These are phyloP conservation scores for Cylindrodendrum hubeiense DNA, from an alignment of 2,329 filamentous ascomycete species.

Conservation along the genomic window DNA sequence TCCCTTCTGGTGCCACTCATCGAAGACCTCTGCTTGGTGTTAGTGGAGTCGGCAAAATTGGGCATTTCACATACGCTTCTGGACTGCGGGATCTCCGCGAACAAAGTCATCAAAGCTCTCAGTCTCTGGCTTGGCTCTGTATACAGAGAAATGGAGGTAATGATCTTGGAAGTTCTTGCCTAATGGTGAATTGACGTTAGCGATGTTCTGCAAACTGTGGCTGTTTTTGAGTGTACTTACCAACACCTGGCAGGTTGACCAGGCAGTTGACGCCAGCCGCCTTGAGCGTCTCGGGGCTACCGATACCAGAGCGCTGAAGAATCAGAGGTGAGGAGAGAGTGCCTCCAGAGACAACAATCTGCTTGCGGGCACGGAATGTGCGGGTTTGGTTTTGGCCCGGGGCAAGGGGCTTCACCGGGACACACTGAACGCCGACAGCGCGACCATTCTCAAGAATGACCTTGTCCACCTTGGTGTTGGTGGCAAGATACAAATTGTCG, in stretches of 20 bases:
- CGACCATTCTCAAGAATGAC: constrained; percentile 79
- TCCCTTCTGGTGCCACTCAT: constrained; percentile 84
- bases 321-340: constrained; percentile 81
- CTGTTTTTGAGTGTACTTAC: constrained; percentile 83
- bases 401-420: constrained; percentile 77
- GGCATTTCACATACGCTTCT: constrained; percentile 66
- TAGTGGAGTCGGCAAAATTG: not conserved
- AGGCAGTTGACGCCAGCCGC: constrained; percentile 76
- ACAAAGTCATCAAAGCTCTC: constrained; percentile 87
- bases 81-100: constrained; percentile 77
- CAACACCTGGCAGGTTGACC: constrained; percentile 79
- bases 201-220: too few relatives aligned
- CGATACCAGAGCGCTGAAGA: constrained; percentile 80
- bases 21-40: constrained; percentile 67
- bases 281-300: constrained; percentile 78
- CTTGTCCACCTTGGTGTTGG: constrained; percentile 84
- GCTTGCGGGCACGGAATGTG: constrained; percentile 77
- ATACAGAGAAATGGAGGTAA: constrained; percentile 78
- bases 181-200: not conserved
- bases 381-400: constrained; percentile 63
- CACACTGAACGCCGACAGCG: constrained; percentile 78
- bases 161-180: constrained; percentile 84
- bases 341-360: constrained; percentile 79
- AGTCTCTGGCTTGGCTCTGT: constrained; percentile 78
- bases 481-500: constrained; percentile 77